Evolutionary conservation across 441 rosid genomes (phyloP).

Genomic region (Jatropha podagrica): DNA sequence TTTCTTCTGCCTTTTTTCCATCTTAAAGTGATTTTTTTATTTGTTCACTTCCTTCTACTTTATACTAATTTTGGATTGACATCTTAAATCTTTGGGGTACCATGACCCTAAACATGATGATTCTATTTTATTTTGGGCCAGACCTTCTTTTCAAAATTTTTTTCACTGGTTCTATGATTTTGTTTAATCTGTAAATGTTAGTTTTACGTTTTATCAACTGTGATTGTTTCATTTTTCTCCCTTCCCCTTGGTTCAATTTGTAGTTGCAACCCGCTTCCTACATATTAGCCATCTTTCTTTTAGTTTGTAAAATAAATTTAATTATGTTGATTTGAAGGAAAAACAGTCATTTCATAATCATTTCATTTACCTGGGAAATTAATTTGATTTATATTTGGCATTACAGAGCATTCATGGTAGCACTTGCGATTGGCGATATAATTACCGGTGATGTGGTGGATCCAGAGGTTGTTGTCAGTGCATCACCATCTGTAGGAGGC

Average conservation of each 20-base stretch:
- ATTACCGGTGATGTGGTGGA: slow-evolving; percentile 74
- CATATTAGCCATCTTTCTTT: background rate
- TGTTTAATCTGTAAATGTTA: background rate
- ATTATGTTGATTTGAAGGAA: background rate
- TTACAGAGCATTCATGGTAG: slow-evolving; percentile 85
- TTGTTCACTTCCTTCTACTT: background rate
- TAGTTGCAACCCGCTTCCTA: too few species aligned
- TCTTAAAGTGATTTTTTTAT: background rate
- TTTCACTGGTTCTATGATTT: background rate
- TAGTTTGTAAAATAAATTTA: background rate
- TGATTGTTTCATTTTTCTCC: background rate
- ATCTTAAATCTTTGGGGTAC: background rate
- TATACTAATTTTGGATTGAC: background rate
- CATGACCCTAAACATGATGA: too few species aligned
- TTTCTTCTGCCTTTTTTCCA: background rate
- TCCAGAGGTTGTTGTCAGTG: slow-evolving; percentile 79
- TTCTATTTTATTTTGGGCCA: background rate
- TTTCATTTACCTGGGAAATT: background rate
- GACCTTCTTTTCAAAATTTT: background rate
- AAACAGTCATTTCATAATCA: background rate
- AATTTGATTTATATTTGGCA: slow-evolving; percentile 15
- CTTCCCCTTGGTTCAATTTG: background rate
- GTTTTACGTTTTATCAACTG: background rate
- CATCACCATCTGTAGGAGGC: slow-evolving; percentile 88
- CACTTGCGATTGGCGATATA: slow-evolving; percentile 79